phyloP scores from a whole-genome alignment of 1,284 basidiomycete genomes.

The Rhodofomes roseus region DNA sequence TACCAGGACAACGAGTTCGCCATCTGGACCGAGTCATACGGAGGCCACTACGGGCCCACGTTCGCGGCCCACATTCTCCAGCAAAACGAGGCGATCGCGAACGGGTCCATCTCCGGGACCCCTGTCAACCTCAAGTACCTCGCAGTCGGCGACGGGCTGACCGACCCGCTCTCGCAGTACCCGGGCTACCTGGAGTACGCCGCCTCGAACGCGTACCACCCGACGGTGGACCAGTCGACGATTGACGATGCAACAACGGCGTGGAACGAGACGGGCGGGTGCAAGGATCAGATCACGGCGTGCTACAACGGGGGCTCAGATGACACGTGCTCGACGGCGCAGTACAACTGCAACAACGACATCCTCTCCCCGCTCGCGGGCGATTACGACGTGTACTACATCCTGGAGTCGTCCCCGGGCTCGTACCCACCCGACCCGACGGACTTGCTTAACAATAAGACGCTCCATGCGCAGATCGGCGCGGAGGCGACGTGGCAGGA shows the following conservation, averaged over 20 bases:
- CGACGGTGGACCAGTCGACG: slow-evolving; percentile 39
- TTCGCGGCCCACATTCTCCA: slow-evolving; percentile 61
- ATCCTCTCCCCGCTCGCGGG: slow-evolving; percentile 49
- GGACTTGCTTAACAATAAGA: slow-evolving; percentile 35
- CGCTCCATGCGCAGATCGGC: slow-evolving; percentile 40
- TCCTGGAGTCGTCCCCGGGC: slow-evolving; percentile 45
- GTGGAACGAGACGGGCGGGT: slow-evolving; percentile 45
- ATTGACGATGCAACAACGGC: slow-evolving; percentile 40
- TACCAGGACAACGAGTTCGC: slow-evolving; percentile 48
- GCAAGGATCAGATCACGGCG: slow-evolving; percentile 47
- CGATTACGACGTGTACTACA: slow-evolving; percentile 48
- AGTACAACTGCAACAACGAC: slow-evolving; percentile 51
- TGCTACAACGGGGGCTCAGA: slow-evolving; percentile 47
- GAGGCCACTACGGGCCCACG: slow-evolving; percentile 62
- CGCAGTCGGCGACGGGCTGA: slow-evolving; percentile 62
- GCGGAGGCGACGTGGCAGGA: slow-evolving; percentile 46
- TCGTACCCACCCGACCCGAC: slow-evolving; percentile 52
- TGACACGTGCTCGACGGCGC: slow-evolving; percentile 48
- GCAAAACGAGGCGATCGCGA: slow-evolving; percentile 56
- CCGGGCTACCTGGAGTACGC: slow-evolving; percentile 54
- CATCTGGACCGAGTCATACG: slow-evolving; percentile 64
- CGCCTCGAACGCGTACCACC: slow-evolving; percentile 48
- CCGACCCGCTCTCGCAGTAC: slow-evolving; percentile 57
- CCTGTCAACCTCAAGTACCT: slow-evolving; percentile 60
- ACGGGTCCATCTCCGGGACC: slow-evolving; percentile 42